Conservation (phyloP, 768 basidiomycete genomes). For the Mycena maculata region DNA sequence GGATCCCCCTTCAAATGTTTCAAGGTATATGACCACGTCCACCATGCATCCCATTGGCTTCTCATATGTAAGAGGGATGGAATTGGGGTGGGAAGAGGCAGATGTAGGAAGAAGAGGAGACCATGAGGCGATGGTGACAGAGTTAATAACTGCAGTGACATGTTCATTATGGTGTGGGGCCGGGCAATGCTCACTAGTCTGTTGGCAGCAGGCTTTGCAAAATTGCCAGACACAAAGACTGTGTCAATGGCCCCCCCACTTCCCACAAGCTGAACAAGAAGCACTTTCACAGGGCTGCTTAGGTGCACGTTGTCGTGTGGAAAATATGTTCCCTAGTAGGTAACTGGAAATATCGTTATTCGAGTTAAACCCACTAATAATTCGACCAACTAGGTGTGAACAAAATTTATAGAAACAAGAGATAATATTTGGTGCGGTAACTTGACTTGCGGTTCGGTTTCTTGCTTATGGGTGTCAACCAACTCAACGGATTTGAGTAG, state of each 20-base stretch:
- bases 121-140: neutral
- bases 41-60: neutral
- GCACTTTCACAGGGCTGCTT: neutral
- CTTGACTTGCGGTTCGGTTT: too few species aligned
- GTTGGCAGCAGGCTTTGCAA: neutral
- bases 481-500: too few species aligned
- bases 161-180: neutral
- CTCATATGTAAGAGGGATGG: neutral
- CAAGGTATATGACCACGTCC: neutral
- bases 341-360: neutral
- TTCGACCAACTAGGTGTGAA: too few species aligned
- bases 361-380: neutral
- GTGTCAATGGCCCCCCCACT: neutral
- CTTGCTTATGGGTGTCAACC: too few species aligned
- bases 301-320: neutral
- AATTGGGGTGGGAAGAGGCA: too few species aligned
- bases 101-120: too few species aligned
- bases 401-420: too few species aligned
- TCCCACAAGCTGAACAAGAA: neutral
- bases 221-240: neutral
- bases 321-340: neutral
- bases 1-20: neutral
- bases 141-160: neutral
- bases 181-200: neutral
- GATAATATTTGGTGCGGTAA: too few species aligned